Evolutionary conservation across 2,329 filamentous ascomycete species (phyloP).

Genomic region (Xylariales sp.): DNA sequence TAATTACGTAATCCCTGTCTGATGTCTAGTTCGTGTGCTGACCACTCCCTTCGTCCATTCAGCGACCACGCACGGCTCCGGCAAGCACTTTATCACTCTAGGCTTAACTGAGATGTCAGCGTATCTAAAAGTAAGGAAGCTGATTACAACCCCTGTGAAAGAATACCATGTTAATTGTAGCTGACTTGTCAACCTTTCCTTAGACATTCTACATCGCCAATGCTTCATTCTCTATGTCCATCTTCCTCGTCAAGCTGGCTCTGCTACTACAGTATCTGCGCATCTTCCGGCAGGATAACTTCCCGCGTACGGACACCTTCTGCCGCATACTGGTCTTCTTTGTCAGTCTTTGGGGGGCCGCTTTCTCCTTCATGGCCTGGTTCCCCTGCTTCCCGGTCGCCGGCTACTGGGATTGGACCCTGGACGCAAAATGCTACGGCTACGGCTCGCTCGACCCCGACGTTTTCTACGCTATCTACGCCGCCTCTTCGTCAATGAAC

Average conservation of each 20-base stretch:
- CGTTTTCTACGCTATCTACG: conserved; percentile 13
- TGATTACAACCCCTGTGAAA: background rate
- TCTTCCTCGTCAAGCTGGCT: conserved; percentile 20
- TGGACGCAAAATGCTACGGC: conserved; percentile 12
- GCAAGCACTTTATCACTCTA: conserved; percentile 13
- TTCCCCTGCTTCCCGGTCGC: conserved; percentile 19
- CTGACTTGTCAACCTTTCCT: background rate
- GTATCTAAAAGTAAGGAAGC: conserved; percentile 16
- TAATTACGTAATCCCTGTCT: no score
- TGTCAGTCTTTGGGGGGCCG: conserved; percentile 15
- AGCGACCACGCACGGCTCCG: conserved; percentile 14
- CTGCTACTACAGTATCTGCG: conserved; percentile 22
- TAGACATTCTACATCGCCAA: conserved; percentile 21
- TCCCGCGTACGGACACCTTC: conserved; percentile 10
- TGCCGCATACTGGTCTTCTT: conserved; percentile 14
- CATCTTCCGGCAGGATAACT: conserved; percentile 11
- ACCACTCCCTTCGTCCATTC: conserved; percentile 6
- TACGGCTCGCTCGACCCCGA: conserved; percentile 12
- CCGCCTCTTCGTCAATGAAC: conserved; percentile 12
- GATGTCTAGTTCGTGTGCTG: background rate
- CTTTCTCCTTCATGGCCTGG: conserved; percentile 19
- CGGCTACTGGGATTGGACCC: conserved; percentile 13
- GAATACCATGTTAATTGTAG: background rate
- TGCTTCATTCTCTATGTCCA: conserved; percentile 17
- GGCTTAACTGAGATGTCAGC: conserved; percentile 1